Percentiles rank a stretch among this genome's conserved stretches.
Evolutionary conservation across 176 grass and related monocot species (phyloP).

Genomic region (Thalia dealbata): DNA sequence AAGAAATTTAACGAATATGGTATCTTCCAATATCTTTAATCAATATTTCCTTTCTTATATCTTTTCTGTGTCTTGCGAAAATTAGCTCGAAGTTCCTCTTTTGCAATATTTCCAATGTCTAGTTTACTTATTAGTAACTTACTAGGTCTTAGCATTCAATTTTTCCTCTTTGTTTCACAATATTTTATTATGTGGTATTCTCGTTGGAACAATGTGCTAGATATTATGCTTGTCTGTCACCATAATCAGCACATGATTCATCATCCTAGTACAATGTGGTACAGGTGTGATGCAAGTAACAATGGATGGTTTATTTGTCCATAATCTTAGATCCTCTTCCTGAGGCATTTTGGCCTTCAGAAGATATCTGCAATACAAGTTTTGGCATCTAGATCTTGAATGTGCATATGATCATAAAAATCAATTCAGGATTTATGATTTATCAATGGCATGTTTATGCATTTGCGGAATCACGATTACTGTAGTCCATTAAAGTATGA

Average conservation of each 20-base stretch:
- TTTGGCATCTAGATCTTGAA: background rate
- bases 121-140: background rate
- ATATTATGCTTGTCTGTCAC: background rate
- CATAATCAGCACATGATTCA: background rate
- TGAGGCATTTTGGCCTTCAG: background rate
- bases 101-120: background rate
- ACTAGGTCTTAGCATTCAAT: background rate
- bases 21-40: slow-evolving; percentile 24
- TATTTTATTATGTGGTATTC: background rate
- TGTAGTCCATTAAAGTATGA: too few species aligned
- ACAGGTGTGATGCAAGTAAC: background rate
- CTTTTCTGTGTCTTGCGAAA: background rate
- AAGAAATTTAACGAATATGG: slow-evolving; percentile 91
- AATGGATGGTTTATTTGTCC: too few species aligned
- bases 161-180: too few species aligned
- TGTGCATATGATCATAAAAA: background rate
- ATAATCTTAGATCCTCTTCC: background rate
- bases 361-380: background rate
- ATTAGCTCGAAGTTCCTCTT: background rate
- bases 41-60: background rate
- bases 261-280: background rate
- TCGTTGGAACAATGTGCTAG: background rate
- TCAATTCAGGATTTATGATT: background rate
- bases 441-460: background rate
- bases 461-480: background rate